A percentile compares a stretch with the other conserved stretches of the same genome.
phyloP scores from a whole-genome alignment of 1,284 basidiomycete genomes.

The Heimioporus punctisporus region DNA sequence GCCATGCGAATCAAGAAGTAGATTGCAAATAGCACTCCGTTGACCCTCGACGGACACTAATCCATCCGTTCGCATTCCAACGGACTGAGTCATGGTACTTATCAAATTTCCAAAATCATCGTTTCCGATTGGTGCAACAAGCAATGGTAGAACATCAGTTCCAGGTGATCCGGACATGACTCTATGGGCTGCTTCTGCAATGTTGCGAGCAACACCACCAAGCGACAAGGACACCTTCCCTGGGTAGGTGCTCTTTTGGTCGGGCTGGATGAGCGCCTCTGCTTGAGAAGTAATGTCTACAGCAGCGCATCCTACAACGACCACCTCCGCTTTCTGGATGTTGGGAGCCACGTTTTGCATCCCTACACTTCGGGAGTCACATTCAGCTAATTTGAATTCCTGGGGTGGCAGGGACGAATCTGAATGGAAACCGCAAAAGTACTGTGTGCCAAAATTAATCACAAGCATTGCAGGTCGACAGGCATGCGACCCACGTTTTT shows the following conservation, averaged over 20 bases:
- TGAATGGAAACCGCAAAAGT: constrained; percentile 3
- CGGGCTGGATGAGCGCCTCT: constrained; percentile 23
- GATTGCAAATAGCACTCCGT: constrained; percentile 82
- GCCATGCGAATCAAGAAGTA: constrained; percentile 77
- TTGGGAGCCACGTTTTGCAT: not conserved
- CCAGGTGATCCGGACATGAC: constrained; percentile 44
- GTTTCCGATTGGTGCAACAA: constrained; percentile 66
- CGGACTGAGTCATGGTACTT: constrained; percentile 50
- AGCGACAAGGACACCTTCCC: constrained; percentile 76
- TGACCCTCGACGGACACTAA: constrained; percentile 46
- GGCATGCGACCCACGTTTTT: constrained; percentile 20
- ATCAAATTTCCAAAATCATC: constrained; percentile 77
- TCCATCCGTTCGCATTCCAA: constrained; percentile 87
- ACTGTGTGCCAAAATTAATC: constrained; percentile 8
- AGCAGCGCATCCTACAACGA: constrained; percentile 85
- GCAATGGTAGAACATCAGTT: constrained; percentile 39
- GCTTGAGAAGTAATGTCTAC: constrained; percentile 80
- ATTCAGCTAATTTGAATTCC: not conserved
- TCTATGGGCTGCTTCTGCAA: constrained; percentile 87
- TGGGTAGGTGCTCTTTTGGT: constrained; percentile 76
- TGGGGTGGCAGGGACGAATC: not conserved
- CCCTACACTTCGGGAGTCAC: not conserved
- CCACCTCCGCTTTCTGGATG: constrained; percentile 39
- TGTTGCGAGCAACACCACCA: constrained; percentile 95
- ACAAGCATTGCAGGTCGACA: not conserved